Evolutionary conservation across 208 protist species (phyloP).

Genomic region (Trichomonas vaginalis): DNA sequence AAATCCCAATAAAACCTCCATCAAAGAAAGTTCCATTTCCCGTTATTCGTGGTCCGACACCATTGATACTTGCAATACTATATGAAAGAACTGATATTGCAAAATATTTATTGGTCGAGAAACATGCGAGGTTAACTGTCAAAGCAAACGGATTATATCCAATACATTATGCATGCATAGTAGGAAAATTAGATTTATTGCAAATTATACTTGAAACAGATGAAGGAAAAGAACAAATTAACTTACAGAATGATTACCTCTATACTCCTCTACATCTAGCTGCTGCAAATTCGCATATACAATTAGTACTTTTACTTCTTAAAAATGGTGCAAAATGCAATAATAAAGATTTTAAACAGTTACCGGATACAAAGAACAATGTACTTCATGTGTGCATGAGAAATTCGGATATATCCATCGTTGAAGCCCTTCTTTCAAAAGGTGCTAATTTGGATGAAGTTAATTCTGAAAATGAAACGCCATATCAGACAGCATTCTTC

Average conservation of each 20-base stretch:
- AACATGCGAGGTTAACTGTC: not conserved
- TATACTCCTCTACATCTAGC: not conserved
- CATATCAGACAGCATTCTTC: not conserved
- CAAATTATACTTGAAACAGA: not conserved
- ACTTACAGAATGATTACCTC: not conserved
- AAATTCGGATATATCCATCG: not conserved
- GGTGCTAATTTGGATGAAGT: not conserved
- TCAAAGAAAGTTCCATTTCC: not conserved
- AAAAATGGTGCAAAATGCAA: not conserved
- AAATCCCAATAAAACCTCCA: not conserved
- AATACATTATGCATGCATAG: not conserved
- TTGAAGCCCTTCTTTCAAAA: not conserved
- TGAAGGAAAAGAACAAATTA: not conserved
- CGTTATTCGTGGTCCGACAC: not conserved
- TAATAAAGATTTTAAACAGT: not conserved
- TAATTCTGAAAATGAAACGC: not conserved
- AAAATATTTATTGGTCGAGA: not conserved
- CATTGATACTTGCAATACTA: not conserved
- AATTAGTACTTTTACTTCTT: not conserved
- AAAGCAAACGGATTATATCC: not conserved
- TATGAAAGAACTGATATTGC: not conserved
- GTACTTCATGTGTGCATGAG: not conserved
- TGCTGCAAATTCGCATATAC: not conserved
- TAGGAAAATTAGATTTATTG: not conserved
- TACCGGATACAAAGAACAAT: not conserved